phyloP scores from a whole-genome alignment of 2,329 filamentous ascomycete genomes.

The Alternaria triticimaculans region DNA sequence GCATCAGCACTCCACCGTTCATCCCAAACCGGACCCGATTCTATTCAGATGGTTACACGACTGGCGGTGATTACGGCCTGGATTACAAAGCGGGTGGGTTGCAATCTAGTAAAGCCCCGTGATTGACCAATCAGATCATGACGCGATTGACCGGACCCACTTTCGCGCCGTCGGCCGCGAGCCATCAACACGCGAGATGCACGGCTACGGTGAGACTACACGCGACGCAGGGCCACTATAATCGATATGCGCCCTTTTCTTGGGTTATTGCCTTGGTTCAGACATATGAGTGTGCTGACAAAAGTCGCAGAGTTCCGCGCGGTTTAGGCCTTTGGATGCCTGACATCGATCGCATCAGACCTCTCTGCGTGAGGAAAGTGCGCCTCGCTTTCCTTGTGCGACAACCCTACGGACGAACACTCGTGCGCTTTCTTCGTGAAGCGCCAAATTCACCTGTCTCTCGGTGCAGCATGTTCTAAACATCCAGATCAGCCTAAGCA shows the following conservation, averaged over 20 bases:
- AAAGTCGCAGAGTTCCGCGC: not conserved
- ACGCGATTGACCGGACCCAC: not conserved
- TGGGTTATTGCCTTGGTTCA: not conserved
- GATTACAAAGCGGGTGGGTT: conserved; percentile 2
- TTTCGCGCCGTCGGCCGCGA: not conserved
- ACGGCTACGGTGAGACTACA: not conserved
- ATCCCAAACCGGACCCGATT: not conserved
- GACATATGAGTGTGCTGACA: not conserved
- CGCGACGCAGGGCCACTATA: not conserved
- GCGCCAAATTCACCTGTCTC: too few species aligned
- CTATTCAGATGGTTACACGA: not conserved
- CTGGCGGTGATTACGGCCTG: not conserved
- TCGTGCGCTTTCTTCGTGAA: too few species aligned
- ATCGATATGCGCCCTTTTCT: not conserved
- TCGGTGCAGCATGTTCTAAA: too few species aligned
- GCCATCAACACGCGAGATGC: not conserved
- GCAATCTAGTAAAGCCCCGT: not conserved
- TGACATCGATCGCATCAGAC: not conserved
- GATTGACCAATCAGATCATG: not conserved
- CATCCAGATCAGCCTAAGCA: too few species aligned
- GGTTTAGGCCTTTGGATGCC: not conserved
- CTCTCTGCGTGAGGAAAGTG: not conserved
- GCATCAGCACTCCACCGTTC: not conserved
- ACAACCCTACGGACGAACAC: not conserved
- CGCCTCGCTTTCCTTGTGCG: not conserved